These are phyloP conservation scores for Cyberlindnera misumaiensis DNA, from an alignment of 805 yeast species.

Conservation along the genomic window DNA sequence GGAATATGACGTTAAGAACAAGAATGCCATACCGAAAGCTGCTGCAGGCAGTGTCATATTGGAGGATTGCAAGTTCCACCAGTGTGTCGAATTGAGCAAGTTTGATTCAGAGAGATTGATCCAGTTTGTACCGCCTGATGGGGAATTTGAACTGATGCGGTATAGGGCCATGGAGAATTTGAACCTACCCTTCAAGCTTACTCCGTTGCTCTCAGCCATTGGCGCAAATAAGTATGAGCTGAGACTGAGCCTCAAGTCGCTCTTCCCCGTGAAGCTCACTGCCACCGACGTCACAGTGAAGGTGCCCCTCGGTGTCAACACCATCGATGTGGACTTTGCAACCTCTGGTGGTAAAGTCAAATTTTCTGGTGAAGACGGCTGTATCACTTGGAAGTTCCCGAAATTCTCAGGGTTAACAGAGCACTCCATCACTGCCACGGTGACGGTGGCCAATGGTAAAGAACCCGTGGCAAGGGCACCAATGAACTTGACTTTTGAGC, in stretches of 20 bases:
- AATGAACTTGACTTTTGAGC: constrained; percentile 56
- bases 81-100: constrained; percentile 68
- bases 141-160: constrained; percentile 75
- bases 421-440: constrained; percentile 50
- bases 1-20: constrained; percentile 25
- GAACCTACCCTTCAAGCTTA: constrained; percentile 63
- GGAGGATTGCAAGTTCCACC: constrained; percentile 81
- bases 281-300: constrained; percentile 59
- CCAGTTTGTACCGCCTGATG: constrained; percentile 82
- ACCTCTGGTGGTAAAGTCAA: constrained; percentile 61
- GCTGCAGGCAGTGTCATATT: constrained; percentile 47
- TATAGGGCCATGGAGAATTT: constrained; percentile 56
- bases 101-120: constrained; percentile 62
- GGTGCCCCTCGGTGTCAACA: constrained; percentile 64
- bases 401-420: constrained; percentile 65
- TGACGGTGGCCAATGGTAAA: constrained; percentile 29
- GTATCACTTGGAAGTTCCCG: constrained; percentile 62
- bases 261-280: constrained; percentile 47
- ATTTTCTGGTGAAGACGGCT: constrained; percentile 57
- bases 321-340: constrained; percentile 40
- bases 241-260: constrained; percentile 54
- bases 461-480: constrained; percentile 51
- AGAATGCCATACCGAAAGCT: constrained; percentile 30
- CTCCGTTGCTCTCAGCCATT: constrained; percentile 43
- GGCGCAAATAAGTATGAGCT: constrained; percentile 45